Base-by-base conservation (phyloP, 164 flowering plant species). In the Malania oleifera region DNA sequence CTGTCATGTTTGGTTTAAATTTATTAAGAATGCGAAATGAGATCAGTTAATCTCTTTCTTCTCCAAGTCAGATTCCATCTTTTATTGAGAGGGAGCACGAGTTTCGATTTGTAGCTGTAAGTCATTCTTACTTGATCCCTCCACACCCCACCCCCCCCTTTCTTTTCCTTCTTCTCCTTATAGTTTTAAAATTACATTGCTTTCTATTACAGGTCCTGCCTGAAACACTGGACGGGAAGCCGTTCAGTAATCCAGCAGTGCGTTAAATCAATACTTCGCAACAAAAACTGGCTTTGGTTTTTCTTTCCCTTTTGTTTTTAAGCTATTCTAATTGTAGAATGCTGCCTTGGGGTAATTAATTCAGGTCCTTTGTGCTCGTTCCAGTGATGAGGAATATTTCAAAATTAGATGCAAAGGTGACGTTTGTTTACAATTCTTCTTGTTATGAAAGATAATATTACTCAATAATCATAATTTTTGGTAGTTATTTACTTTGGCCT, bases 321-420 rank as follows among this genome's bases (percentile, higher is more conserved):
- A 34, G 7, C 10, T 26, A 24, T 44, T 24, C 27, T 1, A 31
- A 53, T 18, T 59, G 2, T 9, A 24, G 38, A 15, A 50, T 14
- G 10, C 17, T 48, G 25, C 0, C 53, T 43, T 41, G 34, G 40
- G 56, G 6, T 40, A 27, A 11, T 53, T 34, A 14, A 57, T 67
- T 65, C 77, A 92, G 98, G 95, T 89, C 48, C 77, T 92, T 44
- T 89, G 98, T 72, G 82, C 93, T 29, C 87, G 93, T 22, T 92
- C 77, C 60, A 82, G 85, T 57, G 98, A 92, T 67, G 95, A 89
- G 63, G 98, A 91, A 47, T 89, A 82, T 62, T 76, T 92, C 54
- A 66, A 68, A 24, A 60, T 77, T 64, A 75, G 92, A 75, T 93
- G 97, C 73, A 80, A 82, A 84, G 96, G 98, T 89, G 69, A 48